These are phyloP conservation scores for Sarocladiaceae sp. DNA, from an alignment of 2,329 filamentous ascomycete species.

Conservation along the genomic window DNA sequence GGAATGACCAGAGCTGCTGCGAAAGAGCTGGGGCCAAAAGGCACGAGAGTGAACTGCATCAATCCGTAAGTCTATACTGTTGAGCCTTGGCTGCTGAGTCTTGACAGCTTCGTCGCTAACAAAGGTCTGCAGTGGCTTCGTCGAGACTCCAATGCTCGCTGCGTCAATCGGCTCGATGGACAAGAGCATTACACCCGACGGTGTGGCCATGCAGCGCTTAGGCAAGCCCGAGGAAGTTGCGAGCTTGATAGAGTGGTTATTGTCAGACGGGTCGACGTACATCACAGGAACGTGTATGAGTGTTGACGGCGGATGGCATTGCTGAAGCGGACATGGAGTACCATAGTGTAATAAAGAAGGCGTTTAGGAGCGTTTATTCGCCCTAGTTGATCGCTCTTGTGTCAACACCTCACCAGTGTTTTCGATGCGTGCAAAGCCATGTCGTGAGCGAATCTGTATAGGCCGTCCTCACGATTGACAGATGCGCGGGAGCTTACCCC, in stretches of 20 bases:
- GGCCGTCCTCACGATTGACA: too few relatives aligned
- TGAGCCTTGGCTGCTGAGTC: neutral
- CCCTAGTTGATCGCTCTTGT: too few relatives aligned
- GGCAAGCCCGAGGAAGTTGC: constrained; percentile 8
- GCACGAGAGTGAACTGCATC: constrained; percentile 21
- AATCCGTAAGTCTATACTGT: constrained; percentile 16
- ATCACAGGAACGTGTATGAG: neutral
- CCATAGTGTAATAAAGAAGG: too few relatives aligned
- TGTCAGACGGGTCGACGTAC: neutral
- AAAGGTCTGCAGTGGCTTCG: constrained; percentile 2
- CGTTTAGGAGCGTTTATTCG: too few relatives aligned
- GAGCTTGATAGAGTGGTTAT: constrained; percentile 2
- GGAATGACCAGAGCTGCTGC: constrained; percentile 21
- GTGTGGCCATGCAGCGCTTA: constrained; percentile 3
- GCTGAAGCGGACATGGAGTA: neutral
- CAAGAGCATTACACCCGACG: neutral
- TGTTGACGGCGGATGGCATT: constrained; percentile 8
- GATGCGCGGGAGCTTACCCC: too few relatives aligned
- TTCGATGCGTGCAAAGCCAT: too few relatives aligned
- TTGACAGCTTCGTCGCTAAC: neutral
- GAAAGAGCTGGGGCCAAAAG: constrained; percentile 16
- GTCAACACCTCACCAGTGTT: too few relatives aligned
- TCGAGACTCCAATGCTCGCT: constrained; percentile 4
- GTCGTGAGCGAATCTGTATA: too few relatives aligned
- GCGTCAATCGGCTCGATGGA: neutral